Percentiles rank a stretch among this genome's conserved stretches.
Evolutionary conservation across 2,329 filamentous ascomycete species (phyloP).

Genomic region (Aureobasidium sp.): DNA sequence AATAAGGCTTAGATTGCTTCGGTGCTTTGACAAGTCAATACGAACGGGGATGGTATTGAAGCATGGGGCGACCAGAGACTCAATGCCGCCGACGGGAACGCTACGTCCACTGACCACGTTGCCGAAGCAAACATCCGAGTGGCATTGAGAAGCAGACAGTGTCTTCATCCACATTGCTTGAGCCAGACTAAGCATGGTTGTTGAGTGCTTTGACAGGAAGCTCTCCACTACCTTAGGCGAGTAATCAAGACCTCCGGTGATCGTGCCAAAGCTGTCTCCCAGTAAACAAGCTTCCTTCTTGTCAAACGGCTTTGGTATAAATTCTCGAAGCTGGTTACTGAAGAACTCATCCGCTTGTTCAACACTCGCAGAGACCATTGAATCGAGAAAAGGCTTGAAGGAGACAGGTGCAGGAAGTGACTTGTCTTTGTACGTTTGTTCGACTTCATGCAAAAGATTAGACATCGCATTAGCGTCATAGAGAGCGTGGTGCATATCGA

Average conservation of each 20-base stretch:
- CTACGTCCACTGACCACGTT: constrained; percentile 75
- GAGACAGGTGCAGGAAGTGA: constrained; percentile 42
- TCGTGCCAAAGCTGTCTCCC: neutral
- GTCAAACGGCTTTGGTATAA: constrained; percentile 39
- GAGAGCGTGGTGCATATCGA: constrained; percentile 68
- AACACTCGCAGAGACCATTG: constrained; percentile 45
- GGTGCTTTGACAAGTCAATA: constrained; percentile 40
- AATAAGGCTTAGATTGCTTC: constrained; percentile 49
- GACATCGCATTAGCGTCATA: constrained; percentile 77
- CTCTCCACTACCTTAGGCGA: constrained; percentile 40
- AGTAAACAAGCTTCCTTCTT: neutral
- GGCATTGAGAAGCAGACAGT: constrained; percentile 47
- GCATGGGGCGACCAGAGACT: constrained; percentile 73
- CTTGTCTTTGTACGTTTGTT: constrained; percentile 44
- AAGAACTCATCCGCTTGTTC: constrained; percentile 55
- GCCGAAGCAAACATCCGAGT: constrained; percentile 71
- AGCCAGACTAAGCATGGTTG: constrained; percentile 53
- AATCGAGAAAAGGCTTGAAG: constrained; percentile 56
- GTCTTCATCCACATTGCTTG: constrained; percentile 66
- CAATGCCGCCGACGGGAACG: constrained; percentile 54
- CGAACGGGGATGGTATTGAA: constrained; percentile 82
- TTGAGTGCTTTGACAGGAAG: constrained; percentile 43
- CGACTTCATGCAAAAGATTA: constrained; percentile 60
- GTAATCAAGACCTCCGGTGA: constrained; percentile 16
- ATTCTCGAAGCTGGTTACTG: constrained; percentile 46